Base-by-base conservation (phyloP, 225 moss, liverwort and hornwort genomes). In the Climacium dendroides region DNA sequence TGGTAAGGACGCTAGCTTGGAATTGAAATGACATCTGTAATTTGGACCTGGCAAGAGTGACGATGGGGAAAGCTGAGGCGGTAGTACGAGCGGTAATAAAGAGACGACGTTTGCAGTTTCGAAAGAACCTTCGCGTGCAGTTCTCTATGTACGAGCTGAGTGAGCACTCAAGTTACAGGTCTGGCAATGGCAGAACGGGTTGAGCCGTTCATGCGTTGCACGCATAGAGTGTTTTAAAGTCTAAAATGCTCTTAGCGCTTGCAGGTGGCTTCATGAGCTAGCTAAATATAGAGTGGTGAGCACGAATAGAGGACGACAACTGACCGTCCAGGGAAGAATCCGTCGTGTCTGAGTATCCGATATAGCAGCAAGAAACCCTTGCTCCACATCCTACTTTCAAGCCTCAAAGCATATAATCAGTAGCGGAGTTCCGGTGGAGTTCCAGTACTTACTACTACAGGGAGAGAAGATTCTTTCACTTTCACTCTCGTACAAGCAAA, bases 121-220 rank as follows among this genome's bases (percentile, higher is more conserved):
- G 66, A 52, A 65, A 66, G 81, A 89, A 84, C 64, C 87, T 82
- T 73, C 71, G 63, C 71, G 64, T 81, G 41, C 84, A 89, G 89
- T 77, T 62, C 80, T 69, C 75, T 32, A 48, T 26, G 83, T 88
- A 81, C 74, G 11, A 32, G 55, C 39, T 13, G 55, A 37, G 55
- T 10, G 77, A 77, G 77, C 77, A 55, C 77, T 55, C 25, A 37
- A 77, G 85, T 32, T 14, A 58, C 78, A 85, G 80, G 79, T 89
- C 89, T 84, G 87, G 76, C 83, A 86, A 61, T 79, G 89, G 74
- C 91, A 86, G 86, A n/a, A 60, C 22, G n/a, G 61, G 62, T 67
- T 32, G 64, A 52, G 34, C 63, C 77, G 84, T 70, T 77, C 91
- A 83, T 83, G 79, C 83, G 59, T 45, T 87, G 88, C 79, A 89